phyloP scores from a whole-genome alignment of 2,329 filamentous ascomycete genomes.

The Arthrobotrys entomopaga region DNA sequence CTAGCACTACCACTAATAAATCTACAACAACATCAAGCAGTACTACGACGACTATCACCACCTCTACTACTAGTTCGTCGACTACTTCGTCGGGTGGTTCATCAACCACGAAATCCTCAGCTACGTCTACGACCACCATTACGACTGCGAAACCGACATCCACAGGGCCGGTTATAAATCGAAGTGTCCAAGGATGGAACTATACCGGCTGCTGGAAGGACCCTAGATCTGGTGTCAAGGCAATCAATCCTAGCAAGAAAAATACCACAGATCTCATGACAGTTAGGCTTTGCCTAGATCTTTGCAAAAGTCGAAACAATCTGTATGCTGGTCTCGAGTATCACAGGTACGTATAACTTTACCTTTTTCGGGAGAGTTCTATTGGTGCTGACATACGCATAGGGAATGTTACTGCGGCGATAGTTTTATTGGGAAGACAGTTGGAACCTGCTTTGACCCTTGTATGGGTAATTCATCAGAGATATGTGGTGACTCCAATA shows the following conservation, averaged over 20 bases:
- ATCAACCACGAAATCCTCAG: slow-evolving; percentile 4
- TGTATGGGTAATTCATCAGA: slow-evolving; percentile 41
- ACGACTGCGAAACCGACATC: slow-evolving; percentile 4
- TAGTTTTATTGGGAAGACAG: slow-evolving; percentile 3
- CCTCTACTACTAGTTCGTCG: neutral
- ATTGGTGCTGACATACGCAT: neutral
- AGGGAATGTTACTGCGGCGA: slow-evolving; percentile 45
- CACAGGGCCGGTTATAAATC: neutral
- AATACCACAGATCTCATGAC: slow-evolving; percentile 37
- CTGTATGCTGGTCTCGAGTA: slow-evolving; percentile 29
- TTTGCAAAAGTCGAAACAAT: slow-evolving; percentile 19
- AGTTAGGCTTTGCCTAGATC: slow-evolving; percentile 17
- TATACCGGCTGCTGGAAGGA: slow-evolving; percentile 32
- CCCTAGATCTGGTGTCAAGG: slow-evolving; percentile 22
- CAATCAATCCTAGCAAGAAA: slow-evolving; percentile 20
- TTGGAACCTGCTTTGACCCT: neutral
- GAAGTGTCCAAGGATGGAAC: slow-evolving; percentile 10
- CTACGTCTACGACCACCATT: neutral
- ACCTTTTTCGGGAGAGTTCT: neutral
- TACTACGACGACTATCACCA: slow-evolving; percentile 35
- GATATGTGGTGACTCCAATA: slow-evolving; percentile 34
- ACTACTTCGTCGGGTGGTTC: neutral
- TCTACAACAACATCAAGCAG: slow-evolving; percentile 40
- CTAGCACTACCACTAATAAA: slow-evolving; percentile 41
- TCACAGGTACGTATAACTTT: neutral